Base-by-base conservation (phyloP, 2,329 filamentous ascomycete species). In the Fusarium globosum region DNA sequence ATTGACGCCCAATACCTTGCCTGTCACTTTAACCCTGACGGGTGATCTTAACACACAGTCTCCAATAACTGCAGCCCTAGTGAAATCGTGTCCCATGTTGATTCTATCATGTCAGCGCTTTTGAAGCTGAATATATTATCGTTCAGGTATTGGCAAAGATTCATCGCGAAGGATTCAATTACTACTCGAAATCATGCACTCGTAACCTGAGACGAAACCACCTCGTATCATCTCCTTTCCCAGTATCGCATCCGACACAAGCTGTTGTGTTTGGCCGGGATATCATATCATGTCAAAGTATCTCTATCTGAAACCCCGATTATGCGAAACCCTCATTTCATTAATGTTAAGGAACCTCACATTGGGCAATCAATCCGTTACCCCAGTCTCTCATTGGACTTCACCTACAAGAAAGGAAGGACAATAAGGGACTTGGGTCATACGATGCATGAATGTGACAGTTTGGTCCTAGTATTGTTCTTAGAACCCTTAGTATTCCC, bases 21-120 rank as follows among this genome's bases (percentile, higher is more conserved):
- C 26, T 39, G 58, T 65, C 65, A 39, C 26, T 46, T 18, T 15
- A 58, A 55, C 68, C 71, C 57, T 74, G 51, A 35, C 43, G 20
- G 63, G 30, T 28, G 71, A 73, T 72, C 68, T 53, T 41, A 58
- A 49, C 41, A 61, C 62, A 39, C 26, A 52, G 26, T 62, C 55
- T 30, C 41, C 9, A 35, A 56, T 30, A 42, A 55, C 16, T 39
- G 8, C 38, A 49, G 42, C 43, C 57, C 35, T 26, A 38, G n/a
- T 15, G 35, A 45, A 26, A 38, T 38, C 26, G 21, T 55, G 14
- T 16, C n/a, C 33, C 18, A n/a, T 16, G 10, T 30, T 30, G 28
- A 36, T 21, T 28, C 26, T 18, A 7, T 30, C 57, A 46, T 46
- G 36, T 5, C 12, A 36, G n/a, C 15, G 20, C n/a, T 39, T 48